These are phyloP conservation scores for Fusarium goolgardi DNA, from an alignment of 2,329 filamentous ascomycete genomes.

Conservation along the genomic window DNA sequence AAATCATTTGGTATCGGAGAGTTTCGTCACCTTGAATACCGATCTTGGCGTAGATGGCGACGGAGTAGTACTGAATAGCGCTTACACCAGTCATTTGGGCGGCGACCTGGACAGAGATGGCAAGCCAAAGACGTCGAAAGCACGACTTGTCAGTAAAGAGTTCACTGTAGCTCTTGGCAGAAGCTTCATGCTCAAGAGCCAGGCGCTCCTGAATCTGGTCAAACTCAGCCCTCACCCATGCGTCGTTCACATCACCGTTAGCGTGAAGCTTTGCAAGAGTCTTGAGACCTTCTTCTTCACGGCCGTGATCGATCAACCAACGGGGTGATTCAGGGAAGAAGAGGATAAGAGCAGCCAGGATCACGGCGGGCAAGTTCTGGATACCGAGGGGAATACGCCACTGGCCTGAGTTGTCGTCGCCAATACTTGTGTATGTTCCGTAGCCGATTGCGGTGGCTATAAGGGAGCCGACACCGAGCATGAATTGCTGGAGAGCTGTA, in stretches of 20 bases:
- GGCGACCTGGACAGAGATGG: constrained; percentile 74
- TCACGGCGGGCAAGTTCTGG: constrained; percentile 27
- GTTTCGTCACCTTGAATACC: constrained; percentile 74
- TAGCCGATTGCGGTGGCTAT: constrained; percentile 54
- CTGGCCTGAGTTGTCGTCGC: constrained; percentile 20
- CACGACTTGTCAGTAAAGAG: constrained; percentile 71
- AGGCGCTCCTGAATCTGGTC: constrained; percentile 76
- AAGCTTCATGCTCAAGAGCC: constrained; percentile 69
- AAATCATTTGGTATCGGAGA: constrained; percentile 81
- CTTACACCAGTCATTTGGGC: constrained; percentile 82
- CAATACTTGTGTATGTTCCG: constrained; percentile 17
- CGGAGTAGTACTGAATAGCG: constrained; percentile 80
- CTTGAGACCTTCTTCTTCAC: constrained; percentile 70
- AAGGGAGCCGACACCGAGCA: constrained; percentile 79
- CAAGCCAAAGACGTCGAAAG: constrained; percentile 78
- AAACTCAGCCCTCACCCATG: constrained; percentile 79
- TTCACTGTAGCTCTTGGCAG: constrained; percentile 75
- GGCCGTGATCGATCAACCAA: constrained; percentile 74
- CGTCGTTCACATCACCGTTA: constrained; percentile 72
- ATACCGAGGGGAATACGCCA: constrained; percentile 40
- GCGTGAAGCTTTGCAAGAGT: constrained; percentile 78
- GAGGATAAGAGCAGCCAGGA: constrained; percentile 37
- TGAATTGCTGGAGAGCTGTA: constrained; percentile 81
- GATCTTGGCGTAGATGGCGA: constrained; percentile 74
- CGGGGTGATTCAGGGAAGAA: constrained; percentile 41